Conservation (phyloP, 345 rosid species). For the Mallotus nudiflorus region DNA sequence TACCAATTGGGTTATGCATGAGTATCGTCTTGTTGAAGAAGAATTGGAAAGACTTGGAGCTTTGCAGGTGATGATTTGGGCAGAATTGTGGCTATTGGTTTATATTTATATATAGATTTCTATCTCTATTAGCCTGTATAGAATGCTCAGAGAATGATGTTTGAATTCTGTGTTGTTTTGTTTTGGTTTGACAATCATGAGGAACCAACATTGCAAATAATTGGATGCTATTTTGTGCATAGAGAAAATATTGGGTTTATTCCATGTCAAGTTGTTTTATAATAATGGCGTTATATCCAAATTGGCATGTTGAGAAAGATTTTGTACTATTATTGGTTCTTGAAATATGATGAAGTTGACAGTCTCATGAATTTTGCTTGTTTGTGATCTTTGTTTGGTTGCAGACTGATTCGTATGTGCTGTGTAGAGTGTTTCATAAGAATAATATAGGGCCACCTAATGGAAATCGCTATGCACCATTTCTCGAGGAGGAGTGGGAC, state of each 20-base stretch:
- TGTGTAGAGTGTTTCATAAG: conserved; percentile 91
- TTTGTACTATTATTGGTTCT: too few relatives aligned
- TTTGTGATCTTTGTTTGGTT: conserved; percentile 24
- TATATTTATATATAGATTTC: neutral
- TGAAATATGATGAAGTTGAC: neutral
- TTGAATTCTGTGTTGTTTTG: neutral
- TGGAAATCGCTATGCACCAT: conserved; percentile 79
- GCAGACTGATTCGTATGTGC: conserved; percentile 64
- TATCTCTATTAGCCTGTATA: neutral
- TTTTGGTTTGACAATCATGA: conserved; percentile 13
- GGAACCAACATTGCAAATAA: neutral
- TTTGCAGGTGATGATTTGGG: conserved; percentile 41
- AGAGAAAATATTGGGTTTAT: neutral
- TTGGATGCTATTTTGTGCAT: neutral
- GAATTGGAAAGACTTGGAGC: conserved; percentile 48
- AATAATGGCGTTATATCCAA: neutral
- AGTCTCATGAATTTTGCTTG: conserved; percentile 22
- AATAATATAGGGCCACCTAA: conserved; percentile 89
- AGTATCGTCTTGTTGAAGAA: conserved; percentile 61
- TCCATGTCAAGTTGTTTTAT: neutral
- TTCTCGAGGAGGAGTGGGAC: conserved; percentile 77
- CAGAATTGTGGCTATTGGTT: neutral
- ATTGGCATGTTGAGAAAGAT: conserved; percentile 9
- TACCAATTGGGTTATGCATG: conserved; percentile 86
- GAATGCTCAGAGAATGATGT: neutral